A percentile compares a stretch with the other conserved stretches of the same genome.
These are phyloP conservation scores for Candida sanyiensis DNA, from an alignment of 805 yeast genomes.

Conservation along the genomic window DNA sequence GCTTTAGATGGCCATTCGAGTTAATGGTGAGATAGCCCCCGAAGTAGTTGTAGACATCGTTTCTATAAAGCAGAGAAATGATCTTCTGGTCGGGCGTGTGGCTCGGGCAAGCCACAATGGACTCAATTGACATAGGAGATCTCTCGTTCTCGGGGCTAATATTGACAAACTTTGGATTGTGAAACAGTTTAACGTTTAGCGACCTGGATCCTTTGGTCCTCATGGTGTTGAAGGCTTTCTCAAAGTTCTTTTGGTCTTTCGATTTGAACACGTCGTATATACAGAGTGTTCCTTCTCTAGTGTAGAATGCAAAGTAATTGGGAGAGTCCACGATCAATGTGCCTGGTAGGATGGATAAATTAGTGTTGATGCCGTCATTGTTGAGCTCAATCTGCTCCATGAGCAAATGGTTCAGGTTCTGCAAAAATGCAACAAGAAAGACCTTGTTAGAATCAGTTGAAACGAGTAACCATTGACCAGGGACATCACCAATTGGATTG, in stretches of 20 bases:
- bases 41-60: slow-evolving; percentile 7
- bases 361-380: slow-evolving; percentile 4
- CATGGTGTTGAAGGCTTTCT: slow-evolving; percentile 9
- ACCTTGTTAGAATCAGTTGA: slow-evolving; percentile 15
- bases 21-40: neutral
- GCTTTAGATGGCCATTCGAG: neutral
- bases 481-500: slow-evolving; percentile 7
- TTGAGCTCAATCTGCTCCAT: slow-evolving; percentile 13
- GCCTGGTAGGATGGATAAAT: slow-evolving; percentile 10
- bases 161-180: slow-evolving; percentile 11
- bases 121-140: slow-evolving; percentile 15
- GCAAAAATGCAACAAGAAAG: slow-evolving; percentile 16
- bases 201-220: slow-evolving; percentile 1
- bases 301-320: slow-evolving; percentile 12
- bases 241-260: slow-evolving; percentile 15
- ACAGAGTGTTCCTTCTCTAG: slow-evolving; percentile 16
- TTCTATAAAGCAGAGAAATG: slow-evolving; percentile 7
- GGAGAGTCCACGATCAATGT: slow-evolving; percentile 15
- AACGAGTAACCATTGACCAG: slow-evolving; percentile 15
- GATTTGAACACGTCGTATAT: slow-evolving; percentile 11
- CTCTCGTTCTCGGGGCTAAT: slow-evolving; percentile 12
- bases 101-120: slow-evolving; percentile 12
- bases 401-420: slow-evolving; percentile 7
- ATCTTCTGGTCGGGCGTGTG: slow-evolving; percentile 1
- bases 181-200: slow-evolving; percentile 10